These are phyloP conservation scores for Pharnaceum exiguum DNA, from an alignment of 148 eudicot species.

Conservation along the genomic window DNA sequence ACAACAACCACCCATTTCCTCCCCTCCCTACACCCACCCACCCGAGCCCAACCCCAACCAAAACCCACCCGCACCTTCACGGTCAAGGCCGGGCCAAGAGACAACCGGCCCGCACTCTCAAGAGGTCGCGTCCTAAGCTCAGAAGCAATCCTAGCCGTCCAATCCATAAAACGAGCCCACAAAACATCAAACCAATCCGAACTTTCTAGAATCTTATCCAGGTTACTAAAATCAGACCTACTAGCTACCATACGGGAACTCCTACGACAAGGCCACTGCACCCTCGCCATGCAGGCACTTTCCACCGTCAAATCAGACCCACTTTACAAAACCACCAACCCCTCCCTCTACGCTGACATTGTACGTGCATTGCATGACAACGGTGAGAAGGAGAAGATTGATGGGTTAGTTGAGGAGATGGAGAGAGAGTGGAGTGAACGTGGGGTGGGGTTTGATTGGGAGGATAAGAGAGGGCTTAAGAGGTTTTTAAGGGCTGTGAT, in stretches of 20 bases:
- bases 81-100: constrained; percentile 59
- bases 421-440: constrained; percentile 27
- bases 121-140: constrained; percentile 70
- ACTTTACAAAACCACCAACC: constrained; percentile 44
- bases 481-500: constrained; percentile 59
- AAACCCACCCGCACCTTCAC: neutral
- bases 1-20: constrained; percentile 6
- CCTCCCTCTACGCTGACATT: constrained; percentile 41
- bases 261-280: constrained; percentile 57
- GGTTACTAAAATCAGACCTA: constrained; percentile 76
- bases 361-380: constrained; percentile 34
- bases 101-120: constrained; percentile 65
- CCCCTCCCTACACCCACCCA: constrained; percentile 3
- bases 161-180: constrained; percentile 73
- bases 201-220: constrained; percentile 33
- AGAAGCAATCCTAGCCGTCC: constrained; percentile 89
- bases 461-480: constrained; percentile 53
- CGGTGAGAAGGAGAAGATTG: constrained; percentile 40
- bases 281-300: constrained; percentile 58
- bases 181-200: constrained; percentile 11
- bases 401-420: constrained; percentile 34
- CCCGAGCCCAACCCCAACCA: constrained; percentile 5
- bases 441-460: constrained; percentile 20
- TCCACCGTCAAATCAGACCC: constrained; percentile 48
- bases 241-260: constrained; percentile 72